Percentiles rank a stretch among this genome's conserved stretches.
phyloP scores from a whole-genome alignment of 2,329 filamentous ascomycete species.

The Tolypocladium paradoxum region DNA sequence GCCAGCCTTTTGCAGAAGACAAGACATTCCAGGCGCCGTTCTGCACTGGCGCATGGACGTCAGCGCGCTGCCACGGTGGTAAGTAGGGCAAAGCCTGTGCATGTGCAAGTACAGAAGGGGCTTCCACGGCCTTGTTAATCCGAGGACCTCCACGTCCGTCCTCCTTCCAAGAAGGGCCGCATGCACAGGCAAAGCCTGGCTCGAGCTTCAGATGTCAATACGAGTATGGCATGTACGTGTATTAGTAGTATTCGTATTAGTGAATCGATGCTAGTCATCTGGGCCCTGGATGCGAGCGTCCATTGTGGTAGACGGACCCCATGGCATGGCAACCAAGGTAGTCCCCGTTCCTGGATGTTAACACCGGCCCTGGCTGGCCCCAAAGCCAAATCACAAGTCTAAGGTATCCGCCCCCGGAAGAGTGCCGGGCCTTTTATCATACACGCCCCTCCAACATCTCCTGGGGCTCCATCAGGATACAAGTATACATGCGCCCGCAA shows the following conservation, averaged over 20 bases:
- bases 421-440: slow-evolving; percentile 38
- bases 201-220: background rate
- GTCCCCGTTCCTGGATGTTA: slow-evolving; percentile 27
- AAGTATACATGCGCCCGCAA: slow-evolving; percentile 38
- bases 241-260: background rate
- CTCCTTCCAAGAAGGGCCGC: slow-evolving; percentile 40
- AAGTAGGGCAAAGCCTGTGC: background rate
- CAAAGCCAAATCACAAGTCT: slow-evolving; percentile 8
- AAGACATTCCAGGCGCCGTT: slow-evolving; percentile 15
- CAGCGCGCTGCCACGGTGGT: background rate
- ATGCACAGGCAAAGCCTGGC: slow-evolving; percentile 20
- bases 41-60: background rate
- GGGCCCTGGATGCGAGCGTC: slow-evolving; percentile 4
- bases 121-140: background rate
- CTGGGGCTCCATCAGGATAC: slow-evolving; percentile 25
- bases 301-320: background rate
- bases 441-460: slow-evolving; percentile 37
- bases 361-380: slow-evolving; percentile 22
- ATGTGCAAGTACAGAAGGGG: background rate
- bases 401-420: slow-evolving; percentile 33
- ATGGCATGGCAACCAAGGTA: slow-evolving; percentile 17
- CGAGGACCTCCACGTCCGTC: slow-evolving; percentile 7
- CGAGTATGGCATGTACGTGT: background rate
- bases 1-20: slow-evolving; percentile 7
- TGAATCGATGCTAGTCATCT: slow-evolving; percentile 6